Evolutionary conservation across 352 stramenopile species (phyloP), one percentile per base, ranked within the genome.

Genomic region (Phytophthora pinifolia): DNA sequence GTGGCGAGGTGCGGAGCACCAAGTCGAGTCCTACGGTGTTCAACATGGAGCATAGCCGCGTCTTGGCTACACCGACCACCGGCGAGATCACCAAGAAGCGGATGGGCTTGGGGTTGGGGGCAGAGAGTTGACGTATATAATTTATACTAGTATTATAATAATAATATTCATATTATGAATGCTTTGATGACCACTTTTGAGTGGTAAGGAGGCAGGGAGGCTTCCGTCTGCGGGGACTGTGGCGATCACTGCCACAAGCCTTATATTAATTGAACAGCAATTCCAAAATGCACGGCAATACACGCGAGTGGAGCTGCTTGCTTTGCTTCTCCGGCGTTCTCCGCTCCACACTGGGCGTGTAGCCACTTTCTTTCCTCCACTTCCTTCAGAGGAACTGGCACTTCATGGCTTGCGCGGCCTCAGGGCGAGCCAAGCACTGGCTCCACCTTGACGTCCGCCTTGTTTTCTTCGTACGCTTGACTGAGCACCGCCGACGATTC

Each of bases 361-460:
- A 51, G 37, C 27, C 58, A 59, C 53, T 25, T 58, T 39, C 13
- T 17, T 45, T 38, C 20, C 20, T 22, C 20, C 32, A 34, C 20
- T 17, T 18, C 35, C 41, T 36, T 29, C 32, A 27, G 4, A 27
- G 4, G 4, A 27, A 27, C 22, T 27, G 22, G 22, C 22, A 27
- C 22, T 27, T 27, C 22, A 5, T 27, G 22, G 22, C 22, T 27
- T 27, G 22, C 4, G 22, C 22, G n/a, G 9, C 54, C 25, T 61
- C 22, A 58, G 20, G 14, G 17, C n/a, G 48, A 62, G 30, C 67
- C 59, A 60, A 62, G 54, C 36, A 66, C 62, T n/a, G 49, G 58
- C 22, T 78, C 68, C 18, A 61, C 38, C 57, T 72, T 67, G 14
- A 71, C 56, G 9, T 74, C 53, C 6, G 68, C 54, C 5, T 64